These are phyloP conservation scores for Mentha longifolia DNA, from an alignment of 257 asterid genomes.

Conservation along the genomic window DNA sequence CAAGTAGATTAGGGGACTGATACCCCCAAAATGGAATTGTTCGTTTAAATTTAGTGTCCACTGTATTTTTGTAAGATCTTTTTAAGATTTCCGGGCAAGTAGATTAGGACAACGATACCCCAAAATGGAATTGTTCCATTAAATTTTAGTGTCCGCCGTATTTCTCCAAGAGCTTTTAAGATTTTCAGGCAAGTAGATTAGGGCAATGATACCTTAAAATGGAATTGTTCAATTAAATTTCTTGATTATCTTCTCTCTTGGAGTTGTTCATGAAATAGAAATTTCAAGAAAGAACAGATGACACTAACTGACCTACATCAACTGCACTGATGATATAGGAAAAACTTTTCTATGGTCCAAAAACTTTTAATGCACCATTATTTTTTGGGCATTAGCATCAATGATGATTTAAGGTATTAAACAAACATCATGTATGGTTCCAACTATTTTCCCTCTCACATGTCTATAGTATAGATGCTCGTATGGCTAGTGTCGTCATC, in stretches of 20 bases:
- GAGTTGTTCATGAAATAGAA: not conserved
- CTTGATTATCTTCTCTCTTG: not conserved
- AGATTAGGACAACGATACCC: not conserved
- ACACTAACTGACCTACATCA: too few relatives aligned
- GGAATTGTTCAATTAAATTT: not conserved
- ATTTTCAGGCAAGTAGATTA: not conserved
- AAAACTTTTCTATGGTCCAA: not conserved
- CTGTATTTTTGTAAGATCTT: too few relatives aligned
- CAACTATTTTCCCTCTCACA: not conserved
- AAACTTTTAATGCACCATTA: not conserved
- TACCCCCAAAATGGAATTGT: too few relatives aligned
- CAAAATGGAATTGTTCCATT: not conserved
- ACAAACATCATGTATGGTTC: not conserved
- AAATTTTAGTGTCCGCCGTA: not conserved
- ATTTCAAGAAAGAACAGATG: not conserved
- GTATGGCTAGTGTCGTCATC: not conserved
- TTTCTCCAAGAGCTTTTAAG: not conserved
- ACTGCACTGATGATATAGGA: too few relatives aligned
- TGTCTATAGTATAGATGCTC: not conserved
- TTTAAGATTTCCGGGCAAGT: not conserved
- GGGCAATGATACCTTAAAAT: not conserved
- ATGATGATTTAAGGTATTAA: not conserved
- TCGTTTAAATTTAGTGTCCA: too few relatives aligned
- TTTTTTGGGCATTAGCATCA: slow-evolving; percentile 6
- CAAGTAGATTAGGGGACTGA: too few relatives aligned